Base-by-base conservation (phyloP, 495 filamentous ascomycete genomes). In the Penicillium chermesinum region DNA sequence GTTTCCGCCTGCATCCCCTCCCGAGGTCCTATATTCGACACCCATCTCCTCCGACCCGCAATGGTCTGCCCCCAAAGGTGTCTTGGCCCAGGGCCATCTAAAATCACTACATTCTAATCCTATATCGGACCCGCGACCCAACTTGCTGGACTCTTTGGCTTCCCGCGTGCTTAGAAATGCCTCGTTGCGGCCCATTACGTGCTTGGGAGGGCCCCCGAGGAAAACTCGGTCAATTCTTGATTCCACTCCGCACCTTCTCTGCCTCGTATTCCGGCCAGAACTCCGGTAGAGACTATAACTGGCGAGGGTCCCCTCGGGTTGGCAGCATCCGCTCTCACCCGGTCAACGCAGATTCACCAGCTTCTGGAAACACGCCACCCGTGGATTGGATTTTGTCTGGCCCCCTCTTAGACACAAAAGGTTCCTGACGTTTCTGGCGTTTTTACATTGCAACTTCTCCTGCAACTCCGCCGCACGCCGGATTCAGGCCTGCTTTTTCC, bases 81-180 rank as follows among this genome's bases (percentile, higher is more conserved):
- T 30, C 25, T 30, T n/a, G n/a, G n/a, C n/a, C n/a, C n/a, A n/a
- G n/a, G 18, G 22, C 12, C 45, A 35, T 48, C 21, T 48, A 48
- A 39, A 48, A 1, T 33, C 19, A 14, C 20, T 10, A 38, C 45
- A 19, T 20, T 14, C 2, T 14, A 18, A 40, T 39, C 45, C 45
- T 48, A 48, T 41, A 48, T 48, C 45, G 45, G 35, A 37, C 35
- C 35, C 35, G n/a, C n/a, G n/a, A n/a, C n/a, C n/a, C n/a, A n/a
- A n/a, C n/a, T n/a, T n/a, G n/a, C n/a, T n/a, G n/a, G n/a, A n/a
- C n/a, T n/a, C n/a, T n/a, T n/a, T n/a, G 25, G 25, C 25, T 10
- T 10, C 5, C 25, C 25, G 5, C 5, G 4, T 30, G 25, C 25
- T 30, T 30, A 30, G 25, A 30, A 30, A 30, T 30, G 25, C 25